Evolutionary conservation across 257 asterid genomes (phyloP), one percentile per base, ranked within the genome.

Genomic region (Solanum virginianum): DNA sequence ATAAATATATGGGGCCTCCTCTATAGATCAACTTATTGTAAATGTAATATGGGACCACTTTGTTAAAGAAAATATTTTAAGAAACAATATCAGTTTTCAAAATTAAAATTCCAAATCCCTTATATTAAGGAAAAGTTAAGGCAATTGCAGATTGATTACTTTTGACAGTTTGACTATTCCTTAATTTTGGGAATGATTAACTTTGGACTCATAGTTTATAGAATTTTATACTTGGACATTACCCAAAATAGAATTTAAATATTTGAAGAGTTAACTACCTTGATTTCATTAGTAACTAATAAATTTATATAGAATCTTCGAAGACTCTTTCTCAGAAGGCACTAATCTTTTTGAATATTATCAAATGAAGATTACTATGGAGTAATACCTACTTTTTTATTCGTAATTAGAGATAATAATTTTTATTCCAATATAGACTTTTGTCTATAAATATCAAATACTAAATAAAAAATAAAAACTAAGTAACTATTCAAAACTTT

Each of bases 81-180:
- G 68, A 4, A 49, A 26, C 4, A n/a, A 26, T 15, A 26, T 8
- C 4, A 26, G 47, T 24, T 16, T 32, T 24, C 62, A 51, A 49
- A 17, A 8, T 51, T 77, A 8, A 77, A 79, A 63, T 41, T 16
- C 70, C 57, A 62, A 75, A 85, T 84, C 85, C 92, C 93, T 63
- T 17, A 86, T 87, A 87, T 89, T 83, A 20, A 66, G 94, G 87
- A 86, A 77, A 87, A 88, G 72, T 81, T 89, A 17, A 60, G 32
- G 84, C 18, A 63, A 66, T 26, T 66, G 85, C 43, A 72, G 68
- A 49, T 80, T 43, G 39, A 13, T 22, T 54, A 81, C 65, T 45
- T 65, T 41, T 88, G 39, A 39, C 63, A 20, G 22, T 65, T 41
- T 88, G 68, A 56, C 62, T 49, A 51, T 66, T 17, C 71, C 90